These are phyloP conservation scores for Catharanthus roseus DNA, from an alignment of 257 asterid species.

Conservation along the genomic window DNA sequence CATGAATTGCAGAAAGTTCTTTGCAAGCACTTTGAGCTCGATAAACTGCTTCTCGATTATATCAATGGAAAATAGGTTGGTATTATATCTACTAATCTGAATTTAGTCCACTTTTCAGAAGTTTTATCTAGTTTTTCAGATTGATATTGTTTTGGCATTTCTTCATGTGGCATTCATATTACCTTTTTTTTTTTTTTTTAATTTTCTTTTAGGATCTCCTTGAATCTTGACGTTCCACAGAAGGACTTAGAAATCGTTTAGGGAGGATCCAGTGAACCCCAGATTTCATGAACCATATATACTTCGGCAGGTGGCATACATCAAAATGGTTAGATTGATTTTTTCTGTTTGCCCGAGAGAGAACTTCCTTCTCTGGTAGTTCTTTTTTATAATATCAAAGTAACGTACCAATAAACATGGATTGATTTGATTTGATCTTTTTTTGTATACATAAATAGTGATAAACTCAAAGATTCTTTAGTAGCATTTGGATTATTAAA, in stretches of 20 bases:
- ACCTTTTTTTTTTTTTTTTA: too few relatives aligned
- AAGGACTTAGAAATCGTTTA: not conserved
- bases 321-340: not conserved
- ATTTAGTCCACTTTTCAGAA: not conserved
- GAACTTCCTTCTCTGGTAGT: not conserved
- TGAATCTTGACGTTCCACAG: not conserved
- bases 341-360: not conserved
- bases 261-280: not conserved
- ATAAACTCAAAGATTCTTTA: too few relatives aligned
- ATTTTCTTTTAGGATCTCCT: not conserved
- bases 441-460: too few relatives aligned
- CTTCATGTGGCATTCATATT: not conserved
- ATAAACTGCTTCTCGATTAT: conserved; percentile 71
- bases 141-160: not conserved
- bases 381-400: too few relatives aligned
- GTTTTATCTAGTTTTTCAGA: not conserved
- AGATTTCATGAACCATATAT: not conserved
- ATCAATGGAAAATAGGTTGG: conserved; percentile 66
- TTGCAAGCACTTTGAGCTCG: conserved; percentile 91
- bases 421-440: too few relatives aligned
- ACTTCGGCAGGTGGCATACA: not conserved
- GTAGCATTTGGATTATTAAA: too few relatives aligned
- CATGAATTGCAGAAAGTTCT: conserved; percentile 54
- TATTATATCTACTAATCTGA: not conserved
- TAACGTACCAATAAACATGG: too few relatives aligned